Base-by-base conservation (phyloP, 176 grass and related monocot species). In the Oryza rufipogon region DNA sequence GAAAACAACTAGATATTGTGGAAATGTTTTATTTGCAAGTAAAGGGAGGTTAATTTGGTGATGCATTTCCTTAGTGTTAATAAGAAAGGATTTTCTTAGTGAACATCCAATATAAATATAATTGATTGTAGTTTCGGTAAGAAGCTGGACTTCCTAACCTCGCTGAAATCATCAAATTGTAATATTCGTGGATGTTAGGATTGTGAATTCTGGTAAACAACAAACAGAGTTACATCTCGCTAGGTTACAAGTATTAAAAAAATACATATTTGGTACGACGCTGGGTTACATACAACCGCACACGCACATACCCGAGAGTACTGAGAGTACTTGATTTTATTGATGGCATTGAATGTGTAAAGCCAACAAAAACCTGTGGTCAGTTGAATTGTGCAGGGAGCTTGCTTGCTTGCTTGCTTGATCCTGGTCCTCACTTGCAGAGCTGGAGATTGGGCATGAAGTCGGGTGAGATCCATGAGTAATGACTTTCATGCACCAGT, bases 291-390 rank as follows among this genome's bases (percentile, higher is more conserved):
- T 7, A 58, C 19, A 58, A 58, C 2, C 19, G 19, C 1, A 17
- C 48, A 52, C 48, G 48, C 6, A 58, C 54, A 7, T 58, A 58
- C 54, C 17, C 5, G 20, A 51, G 61, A 83, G 30, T 83, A 83
- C 66, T 61, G 75, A 45, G 61, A 83, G 30, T 83, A 86, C 66
- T 61, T 86, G 61, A 73, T 79, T 49, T 52, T 83, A 73, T 86
- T 81, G 81, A 86, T 86, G 48, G 82, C 72, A 86, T 70, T 86
- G 78, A 91, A 83, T 87, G 75, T 83, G 67, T 68, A 80, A 87
- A 91, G 68, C 84, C 79, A 70, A 86, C 83, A 84, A 70, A 65
- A 73, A 26, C 83, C 80, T 89, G 83, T 92, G 83, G 89, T 68
- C 71, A 84, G 76, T 86, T 92, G 68, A 86, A 89, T 86, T 30